phyloP scores from a whole-genome alignment of 345 rosid genomes.

The Clausena lansium region DNA sequence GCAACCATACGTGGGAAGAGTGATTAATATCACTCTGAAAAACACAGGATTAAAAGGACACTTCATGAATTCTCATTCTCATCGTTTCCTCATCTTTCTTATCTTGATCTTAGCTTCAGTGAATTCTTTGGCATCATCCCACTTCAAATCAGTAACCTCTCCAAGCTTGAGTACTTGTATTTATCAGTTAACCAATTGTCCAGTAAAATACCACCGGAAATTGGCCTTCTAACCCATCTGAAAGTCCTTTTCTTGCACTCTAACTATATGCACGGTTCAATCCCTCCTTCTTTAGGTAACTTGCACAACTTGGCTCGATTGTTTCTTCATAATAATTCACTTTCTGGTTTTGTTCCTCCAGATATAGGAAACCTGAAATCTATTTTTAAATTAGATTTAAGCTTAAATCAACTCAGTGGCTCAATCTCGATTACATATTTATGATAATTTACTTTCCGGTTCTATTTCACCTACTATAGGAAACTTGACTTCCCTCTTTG shows the following conservation, averaged over 20 bases:
- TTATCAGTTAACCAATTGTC: neutral
- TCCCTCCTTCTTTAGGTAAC: no score
- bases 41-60: neutral
- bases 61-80: neutral
- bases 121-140: constrained; percentile 11
- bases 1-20: neutral
- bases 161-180: neutral
- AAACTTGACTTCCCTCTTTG: neutral
- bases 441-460: neutral
- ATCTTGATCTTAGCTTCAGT: neutral
- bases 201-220: neutral
- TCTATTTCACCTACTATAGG: neutral
- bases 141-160: neutral
- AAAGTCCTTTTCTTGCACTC: no score
- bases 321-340: neutral
- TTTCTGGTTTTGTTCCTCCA: neutral
- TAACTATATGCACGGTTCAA: no score
- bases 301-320: no score
- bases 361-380: neutral
- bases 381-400: neutral
- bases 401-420: constrained; percentile 14
- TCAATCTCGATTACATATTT: neutral
- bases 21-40: neutral
- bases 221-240: no score
- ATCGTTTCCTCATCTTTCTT: neutral